A percentile compares a stretch with the other conserved stretches of the same genome.
Conservation (phyloP, 1,139 yeast genomes). For the Zygosaccharomyces pseudobailii region DNA sequence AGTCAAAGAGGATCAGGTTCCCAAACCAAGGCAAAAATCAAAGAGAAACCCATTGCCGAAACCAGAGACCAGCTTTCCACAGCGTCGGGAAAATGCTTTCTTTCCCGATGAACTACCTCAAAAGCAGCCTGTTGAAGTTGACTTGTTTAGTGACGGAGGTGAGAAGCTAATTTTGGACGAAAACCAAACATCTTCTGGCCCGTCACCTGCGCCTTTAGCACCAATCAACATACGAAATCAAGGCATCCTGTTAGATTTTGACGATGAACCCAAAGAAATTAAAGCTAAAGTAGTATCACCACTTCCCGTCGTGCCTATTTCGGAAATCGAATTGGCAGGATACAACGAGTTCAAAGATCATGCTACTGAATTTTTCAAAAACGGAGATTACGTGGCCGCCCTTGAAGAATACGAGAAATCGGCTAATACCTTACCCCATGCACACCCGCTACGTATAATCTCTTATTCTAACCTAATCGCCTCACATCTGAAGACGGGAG, state of each 20-base stretch:
- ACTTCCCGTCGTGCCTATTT: conserved; percentile 17
- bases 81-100: no score
- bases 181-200: neutral
- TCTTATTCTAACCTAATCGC: conserved; percentile 74
- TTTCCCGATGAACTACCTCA: neutral
- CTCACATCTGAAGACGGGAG: conserved; percentile 67
- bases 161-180: neutral
- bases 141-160: conserved; percentile 9
- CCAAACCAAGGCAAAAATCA: neutral
- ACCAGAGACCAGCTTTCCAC: neutral
- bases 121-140: conserved; percentile 4
- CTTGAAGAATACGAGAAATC: conserved; percentile 57
- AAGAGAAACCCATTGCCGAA: neutral
- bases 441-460: conserved; percentile 64
- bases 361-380: conserved; percentile 61
- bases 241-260: conserved; percentile 21
- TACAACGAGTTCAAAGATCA: conserved; percentile 48
- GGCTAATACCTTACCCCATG: conserved; percentile 54
- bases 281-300: neutral
- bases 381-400: conserved; percentile 80
- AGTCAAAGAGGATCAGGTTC: neutral
- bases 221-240: conserved; percentile 3
- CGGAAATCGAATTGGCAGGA: conserved; percentile 31
- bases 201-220: neutral
- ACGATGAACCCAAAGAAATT: neutral